Evolutionary conservation across 2,329 filamentous ascomycete species (phyloP), one percentile per base, ranked within the genome.

Genomic region (Cladosporium cucumerinum): DNA sequence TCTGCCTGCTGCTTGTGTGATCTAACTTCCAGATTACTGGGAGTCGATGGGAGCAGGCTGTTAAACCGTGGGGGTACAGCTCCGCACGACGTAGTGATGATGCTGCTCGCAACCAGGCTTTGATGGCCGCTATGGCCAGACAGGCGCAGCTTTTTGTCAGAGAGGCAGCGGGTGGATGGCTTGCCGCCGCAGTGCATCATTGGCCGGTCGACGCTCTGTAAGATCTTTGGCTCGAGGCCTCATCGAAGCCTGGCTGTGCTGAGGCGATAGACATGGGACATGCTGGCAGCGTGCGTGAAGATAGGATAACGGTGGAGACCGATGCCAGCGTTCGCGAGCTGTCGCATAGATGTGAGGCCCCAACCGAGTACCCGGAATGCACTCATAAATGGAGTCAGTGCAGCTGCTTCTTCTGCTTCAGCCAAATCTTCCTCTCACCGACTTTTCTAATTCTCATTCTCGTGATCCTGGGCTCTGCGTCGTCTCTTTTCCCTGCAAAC

Each of bases 381-480:
- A 28, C 49, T 52, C 59, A 54, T 62, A 62, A 36, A 62, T 62
- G 59, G 49, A 43, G 59, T 21, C 59, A 54, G 51, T 54, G 59
- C 59, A 62, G 59, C 59, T 46, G 34, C 28, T 25, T 62, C 23
- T 25, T 28, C 32, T 46, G 26, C 34, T 39, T 39, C 34, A 39
- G 12, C 34, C 32, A 28, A 23, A 28, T 51, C n/a, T 36, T 23
- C 10, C 30, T 48, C 59, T 62, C 59, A 62, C 59, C 49, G 59
- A 62, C 59, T 62, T 62, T 54, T 54, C 59, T 26, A 26, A 28
- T 32, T 60, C 59, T 23, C 21, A 11, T 5, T 16, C 32, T 36
- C 43, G 34, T 34, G 26, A 57, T 26, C 34, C 34, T 39, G 57
- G 57, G 18, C 34, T 54, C 43, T 43, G 59, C 59, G 49, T 62